These are phyloP conservation scores for Geranium rotundifolium DNA, from an alignment of 345 rosid species.

Conservation along the genomic window DNA sequence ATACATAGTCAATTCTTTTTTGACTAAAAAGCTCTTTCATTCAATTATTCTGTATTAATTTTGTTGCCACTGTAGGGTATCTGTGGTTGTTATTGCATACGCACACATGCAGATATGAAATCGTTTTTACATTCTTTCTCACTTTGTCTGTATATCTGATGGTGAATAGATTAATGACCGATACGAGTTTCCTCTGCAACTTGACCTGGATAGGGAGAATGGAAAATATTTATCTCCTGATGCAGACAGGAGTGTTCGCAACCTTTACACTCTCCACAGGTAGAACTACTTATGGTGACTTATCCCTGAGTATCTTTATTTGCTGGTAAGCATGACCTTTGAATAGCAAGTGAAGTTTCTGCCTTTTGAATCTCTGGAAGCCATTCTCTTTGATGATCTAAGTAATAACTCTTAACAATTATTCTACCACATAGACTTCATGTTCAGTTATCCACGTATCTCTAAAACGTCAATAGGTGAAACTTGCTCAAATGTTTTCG, in stretches of 20 bases:
- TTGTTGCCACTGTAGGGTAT: not conserved
- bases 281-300: slow-evolving; percentile 1
- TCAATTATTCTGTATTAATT: no score
- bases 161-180: slow-evolving; percentile 35
- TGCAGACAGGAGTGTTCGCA: slow-evolving; percentile 35
- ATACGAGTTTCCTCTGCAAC: slow-evolving; percentile 44
- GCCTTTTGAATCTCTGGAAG: not conserved
- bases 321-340: not conserved
- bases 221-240: slow-evolving; percentile 38
- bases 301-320: not conserved
- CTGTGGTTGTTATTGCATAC: not conserved
- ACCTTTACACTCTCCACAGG: slow-evolving; percentile 44
- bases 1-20: no score
- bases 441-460: no score
- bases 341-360: not conserved
- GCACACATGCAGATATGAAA: not conserved
- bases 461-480: no score
- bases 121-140: not conserved
- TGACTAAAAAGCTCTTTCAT: no score
- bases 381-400: not conserved
- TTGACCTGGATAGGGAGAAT: slow-evolving; percentile 39
- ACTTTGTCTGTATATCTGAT: not conserved
- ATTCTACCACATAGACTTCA: not conserved
- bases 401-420: not conserved
- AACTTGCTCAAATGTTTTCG: no score